phyloP scores from a whole-genome alignment of 106 monocot genomes.

The Xerophyta viscosa region DNA sequence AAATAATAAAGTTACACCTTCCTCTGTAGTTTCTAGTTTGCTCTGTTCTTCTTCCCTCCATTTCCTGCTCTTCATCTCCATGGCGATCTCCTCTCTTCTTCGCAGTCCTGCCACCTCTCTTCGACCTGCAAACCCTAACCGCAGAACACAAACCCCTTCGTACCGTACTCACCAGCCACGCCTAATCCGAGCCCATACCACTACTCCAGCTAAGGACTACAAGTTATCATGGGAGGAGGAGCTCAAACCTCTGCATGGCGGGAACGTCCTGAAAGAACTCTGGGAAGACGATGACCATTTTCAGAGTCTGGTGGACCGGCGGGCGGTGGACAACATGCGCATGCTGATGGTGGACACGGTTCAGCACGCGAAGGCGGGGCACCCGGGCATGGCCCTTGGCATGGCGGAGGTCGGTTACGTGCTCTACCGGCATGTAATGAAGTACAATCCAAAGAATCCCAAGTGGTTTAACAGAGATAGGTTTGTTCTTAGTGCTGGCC shows the following conservation, averaged over 20 bases:
- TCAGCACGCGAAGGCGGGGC: conserved; percentile 22
- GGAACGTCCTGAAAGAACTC: background rate
- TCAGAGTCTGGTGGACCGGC: conserved; percentile 13
- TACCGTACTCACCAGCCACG: background rate
- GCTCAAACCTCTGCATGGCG: conserved; percentile 5
- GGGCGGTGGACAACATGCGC: conserved; percentile 33
- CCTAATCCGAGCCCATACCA: background rate
- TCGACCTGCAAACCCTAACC: background rate
- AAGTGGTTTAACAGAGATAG: conserved; percentile 32
- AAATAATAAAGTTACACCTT: background rate
- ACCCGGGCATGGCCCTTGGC: conserved; percentile 30
- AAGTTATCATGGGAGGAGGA: conserved; percentile 26
- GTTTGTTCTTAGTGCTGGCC: conserved; percentile 32
- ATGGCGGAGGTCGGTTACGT: conserved; percentile 32
- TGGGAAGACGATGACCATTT: conserved; percentile 11
- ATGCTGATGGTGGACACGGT: conserved; percentile 38
- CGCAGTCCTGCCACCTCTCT: background rate
- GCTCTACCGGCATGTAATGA: conserved; percentile 29
- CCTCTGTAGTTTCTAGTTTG: background rate
- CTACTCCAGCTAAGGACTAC: conserved; percentile 12
- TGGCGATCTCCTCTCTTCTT: conserved; percentile 9
- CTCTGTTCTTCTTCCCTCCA: background rate
- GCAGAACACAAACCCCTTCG: background rate
- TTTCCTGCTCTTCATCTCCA: background rate
- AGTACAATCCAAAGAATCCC: conserved; percentile 28